These are phyloP conservation scores for Wickerhamiella nectarea DNA, from an alignment of 805 yeast genomes.

Conservation along the genomic window DNA sequence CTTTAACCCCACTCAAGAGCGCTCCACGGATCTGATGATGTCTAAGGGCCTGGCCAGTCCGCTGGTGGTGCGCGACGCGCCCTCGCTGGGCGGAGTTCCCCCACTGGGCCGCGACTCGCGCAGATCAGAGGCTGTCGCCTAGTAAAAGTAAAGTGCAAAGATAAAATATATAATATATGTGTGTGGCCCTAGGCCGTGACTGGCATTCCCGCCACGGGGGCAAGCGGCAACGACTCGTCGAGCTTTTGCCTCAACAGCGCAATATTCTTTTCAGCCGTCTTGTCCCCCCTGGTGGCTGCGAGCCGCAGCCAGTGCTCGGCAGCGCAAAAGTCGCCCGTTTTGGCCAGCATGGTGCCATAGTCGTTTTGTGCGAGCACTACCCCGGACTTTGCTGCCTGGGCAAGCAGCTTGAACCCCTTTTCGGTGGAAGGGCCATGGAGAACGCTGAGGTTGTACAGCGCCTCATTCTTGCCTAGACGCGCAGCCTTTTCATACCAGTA, in stretches of 20 bases:
- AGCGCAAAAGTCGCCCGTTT: not conserved
- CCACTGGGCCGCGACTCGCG: constrained; percentile 72
- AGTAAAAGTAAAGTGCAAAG: not conserved
- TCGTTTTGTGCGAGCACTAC: constrained; percentile 7
- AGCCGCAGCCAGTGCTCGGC: constrained; percentile 3
- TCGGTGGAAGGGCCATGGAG: not conserved
- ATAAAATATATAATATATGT: too few relatives aligned
- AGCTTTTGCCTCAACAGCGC: not conserved
- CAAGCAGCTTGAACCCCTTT: not conserved
- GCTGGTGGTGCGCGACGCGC: constrained; percentile 41
- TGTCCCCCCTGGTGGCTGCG: constrained; percentile 2
- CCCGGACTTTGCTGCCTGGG: constrained; percentile 1
- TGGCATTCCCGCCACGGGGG: not conserved
- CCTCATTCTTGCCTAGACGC: not conserved
- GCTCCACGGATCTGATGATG: constrained; percentile 75
- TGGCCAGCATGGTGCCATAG: constrained; percentile 4
- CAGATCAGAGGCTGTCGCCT: not conserved
- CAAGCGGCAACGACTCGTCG: not conserved
- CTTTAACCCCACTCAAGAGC: constrained; percentile 52
- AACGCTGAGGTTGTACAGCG: constrained; percentile 2
- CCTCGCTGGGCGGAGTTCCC: constrained; percentile 39
- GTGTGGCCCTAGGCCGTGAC: not conserved
- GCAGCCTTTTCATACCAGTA: constrained; percentile 4
- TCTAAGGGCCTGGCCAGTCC: constrained; percentile 89
- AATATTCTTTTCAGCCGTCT: constrained; percentile 4